A percentile compares a stretch with the other conserved stretches of the same genome.
These are phyloP conservation scores for Gonapodya prolifera DNA, from an alignment of 192 early-diverging fungal species.

Conservation along the genomic window DNA sequence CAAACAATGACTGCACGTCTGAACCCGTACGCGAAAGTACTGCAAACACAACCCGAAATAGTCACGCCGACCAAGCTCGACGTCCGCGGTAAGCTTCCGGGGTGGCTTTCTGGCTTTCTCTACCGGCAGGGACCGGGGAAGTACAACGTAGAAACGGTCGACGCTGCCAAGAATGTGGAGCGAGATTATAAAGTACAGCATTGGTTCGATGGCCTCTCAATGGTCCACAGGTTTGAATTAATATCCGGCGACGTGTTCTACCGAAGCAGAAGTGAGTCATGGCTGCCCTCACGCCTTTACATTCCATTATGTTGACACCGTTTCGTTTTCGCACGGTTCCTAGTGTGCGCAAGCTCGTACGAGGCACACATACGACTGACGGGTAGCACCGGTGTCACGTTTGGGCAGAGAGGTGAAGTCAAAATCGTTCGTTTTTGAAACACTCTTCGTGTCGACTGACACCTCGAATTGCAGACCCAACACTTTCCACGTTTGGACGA, in stretches of 20 bases:
- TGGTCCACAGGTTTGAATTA: constrained; percentile 5
- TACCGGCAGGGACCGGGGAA: constrained; percentile 5
- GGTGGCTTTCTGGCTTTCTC: constrained; percentile 1
- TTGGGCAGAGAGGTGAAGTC: neutral
- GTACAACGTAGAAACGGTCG: neutral
- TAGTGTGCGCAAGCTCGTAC: neutral
- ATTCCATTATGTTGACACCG: too few species aligned
- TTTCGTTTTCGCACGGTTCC: too few species aligned
- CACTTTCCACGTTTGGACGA: neutral
- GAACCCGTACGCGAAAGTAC: neutral
- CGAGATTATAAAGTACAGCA: neutral
- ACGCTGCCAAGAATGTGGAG: neutral
- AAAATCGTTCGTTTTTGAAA: neutral
- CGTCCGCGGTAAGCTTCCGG: neutral
- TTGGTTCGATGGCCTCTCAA: constrained; percentile 10
- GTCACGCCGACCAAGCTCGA: neutral
- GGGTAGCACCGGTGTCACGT: neutral
- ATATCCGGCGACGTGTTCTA: neutral
- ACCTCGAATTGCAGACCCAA: neutral
- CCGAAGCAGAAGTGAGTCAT: neutral
- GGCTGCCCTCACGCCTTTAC: too few species aligned
- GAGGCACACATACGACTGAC: neutral
- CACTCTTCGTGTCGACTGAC: neutral
- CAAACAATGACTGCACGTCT: neutral
- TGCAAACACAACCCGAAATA: neutral